A percentile compares a stretch with the other conserved stretches of the same genome.
phyloP scores from a whole-genome alignment of 306 rosid species.

The Prinsepia uniflora region DNA sequence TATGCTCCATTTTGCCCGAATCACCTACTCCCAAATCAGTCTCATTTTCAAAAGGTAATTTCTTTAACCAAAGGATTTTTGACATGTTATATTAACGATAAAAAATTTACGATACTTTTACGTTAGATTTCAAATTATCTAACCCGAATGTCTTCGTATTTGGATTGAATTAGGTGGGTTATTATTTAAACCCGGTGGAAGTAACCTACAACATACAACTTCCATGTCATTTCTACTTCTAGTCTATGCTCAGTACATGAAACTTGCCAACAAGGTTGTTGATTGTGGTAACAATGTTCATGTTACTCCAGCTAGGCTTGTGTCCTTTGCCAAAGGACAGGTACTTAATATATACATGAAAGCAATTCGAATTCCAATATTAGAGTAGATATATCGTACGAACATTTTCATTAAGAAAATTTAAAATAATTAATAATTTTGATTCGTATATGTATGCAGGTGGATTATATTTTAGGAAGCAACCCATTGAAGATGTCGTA shows the following conservation, averaged over 20 bases:
- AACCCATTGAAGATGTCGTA: slow-evolving; percentile 38
- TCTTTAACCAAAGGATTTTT: no score
- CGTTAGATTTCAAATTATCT: no score
- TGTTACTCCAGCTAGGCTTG: slow-evolving; percentile 18
- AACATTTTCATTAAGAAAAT: no score
- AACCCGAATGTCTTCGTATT: background rate
- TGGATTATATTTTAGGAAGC: slow-evolving; percentile 15
- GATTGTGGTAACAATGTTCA: slow-evolving; percentile 14
- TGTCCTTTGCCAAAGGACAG: slow-evolving; percentile 24
- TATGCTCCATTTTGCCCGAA: slow-evolving; percentile 42
- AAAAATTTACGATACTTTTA: no score
- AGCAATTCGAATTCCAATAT: no score
- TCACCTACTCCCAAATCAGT: slow-evolving; percentile 31
- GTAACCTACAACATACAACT: slow-evolving; percentile 41
- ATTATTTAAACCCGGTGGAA: slow-evolving; percentile 30
- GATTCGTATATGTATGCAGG: background rate
- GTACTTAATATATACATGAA: background rate
- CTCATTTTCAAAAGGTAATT: slow-evolving; percentile 37
- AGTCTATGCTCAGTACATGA: slow-evolving; percentile 38
- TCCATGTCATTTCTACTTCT: slow-evolving; percentile 33
- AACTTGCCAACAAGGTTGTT: slow-evolving; percentile 6
- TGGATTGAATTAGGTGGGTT: slow-evolving; percentile 36
- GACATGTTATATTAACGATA: background rate
- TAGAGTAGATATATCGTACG: no score
- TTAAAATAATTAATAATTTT: no score